These are phyloP conservation scores for Clarireedia paspali DNA, from an alignment of 2,329 filamentous ascomycete genomes.

Conservation along the genomic window DNA sequence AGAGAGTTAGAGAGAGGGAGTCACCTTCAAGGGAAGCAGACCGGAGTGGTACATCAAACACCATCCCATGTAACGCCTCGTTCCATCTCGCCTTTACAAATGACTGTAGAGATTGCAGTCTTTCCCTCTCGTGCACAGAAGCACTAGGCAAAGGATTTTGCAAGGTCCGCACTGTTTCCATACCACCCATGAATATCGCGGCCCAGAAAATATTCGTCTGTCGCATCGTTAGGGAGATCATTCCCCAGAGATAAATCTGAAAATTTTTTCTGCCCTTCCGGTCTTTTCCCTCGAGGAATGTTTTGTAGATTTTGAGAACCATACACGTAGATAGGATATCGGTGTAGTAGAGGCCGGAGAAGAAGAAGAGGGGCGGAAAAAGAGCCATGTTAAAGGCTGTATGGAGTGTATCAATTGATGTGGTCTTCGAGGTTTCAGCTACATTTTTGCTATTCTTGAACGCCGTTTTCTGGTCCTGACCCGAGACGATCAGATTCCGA, in stretches of 20 bases:
- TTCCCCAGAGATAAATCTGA: constrained; percentile 45
- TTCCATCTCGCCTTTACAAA: neutral
- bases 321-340: constrained; percentile 75
- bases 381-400: constrained; percentile 72
- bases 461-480: neutral
- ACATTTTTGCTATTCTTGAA: neutral
- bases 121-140: neutral
- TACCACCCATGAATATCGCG: constrained; percentile 63
- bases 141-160: constrained; percentile 26
- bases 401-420: constrained; percentile 32
- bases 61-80: constrained; percentile 35
- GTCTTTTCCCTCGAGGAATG: constrained; percentile 36
- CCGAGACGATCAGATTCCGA: constrained; percentile 17
- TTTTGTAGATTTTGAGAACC: constrained; percentile 62
- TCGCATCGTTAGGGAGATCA: constrained; percentile 65
- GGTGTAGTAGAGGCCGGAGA: constrained; percentile 91
- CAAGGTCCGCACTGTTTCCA: constrained; percentile 46
- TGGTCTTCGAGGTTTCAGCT: constrained; percentile 6
- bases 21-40: constrained; percentile 43
- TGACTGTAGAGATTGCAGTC: neutral
- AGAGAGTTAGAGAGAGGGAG: constrained; percentile 8
- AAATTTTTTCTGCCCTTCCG: neutral
- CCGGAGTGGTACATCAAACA: constrained; percentile 41
- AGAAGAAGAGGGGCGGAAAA: constrained; percentile 92
- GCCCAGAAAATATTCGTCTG: constrained; percentile 99